phyloP scores from a whole-genome alignment of 2,329 filamentous ascomycete species.

The Alternaria gansuensis region DNA sequence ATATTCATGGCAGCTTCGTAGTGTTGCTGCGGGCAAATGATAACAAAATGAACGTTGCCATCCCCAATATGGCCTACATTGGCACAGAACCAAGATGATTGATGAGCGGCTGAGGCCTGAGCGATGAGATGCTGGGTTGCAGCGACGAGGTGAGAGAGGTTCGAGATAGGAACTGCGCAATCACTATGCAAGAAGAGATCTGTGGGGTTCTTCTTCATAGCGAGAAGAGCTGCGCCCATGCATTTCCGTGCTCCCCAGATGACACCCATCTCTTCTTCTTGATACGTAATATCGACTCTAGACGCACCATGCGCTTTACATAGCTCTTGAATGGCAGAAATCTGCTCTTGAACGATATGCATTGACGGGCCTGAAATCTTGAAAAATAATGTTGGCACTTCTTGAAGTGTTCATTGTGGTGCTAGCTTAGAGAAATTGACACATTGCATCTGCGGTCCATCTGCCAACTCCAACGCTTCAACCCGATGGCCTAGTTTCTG shows the following conservation, averaged over 20 bases:
- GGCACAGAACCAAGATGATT: constrained; percentile 40
- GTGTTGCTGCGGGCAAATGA: constrained; percentile 42
- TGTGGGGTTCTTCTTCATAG: constrained; percentile 65
- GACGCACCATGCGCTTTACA: constrained; percentile 65
- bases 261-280: constrained; percentile 67
- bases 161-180: constrained; percentile 77
- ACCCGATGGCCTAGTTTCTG: constrained; percentile 82
- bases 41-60: constrained; percentile 55
- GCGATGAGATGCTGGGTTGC: constrained; percentile 72
- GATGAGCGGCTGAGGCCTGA: constrained; percentile 32
- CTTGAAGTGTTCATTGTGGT: constrained; percentile 66
- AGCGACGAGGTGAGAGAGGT: constrained; percentile 75
- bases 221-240: constrained; percentile 74
- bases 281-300: constrained; percentile 71
- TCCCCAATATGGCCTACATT: constrained; percentile 79
- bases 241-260: constrained; percentile 79
- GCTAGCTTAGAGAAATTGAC: constrained; percentile 69
- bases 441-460: constrained; percentile 82
- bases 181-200: constrained; percentile 77
- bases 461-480: constrained; percentile 86
- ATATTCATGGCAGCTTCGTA: constrained; percentile 37
- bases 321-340: constrained; percentile 68
- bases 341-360: constrained; percentile 75
- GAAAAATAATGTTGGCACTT: constrained; percentile 75
- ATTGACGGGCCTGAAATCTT: constrained; percentile 72